phyloP scores from a whole-genome alignment of 805 yeast species.

The Wickerhamomyces tratensis region DNA sequence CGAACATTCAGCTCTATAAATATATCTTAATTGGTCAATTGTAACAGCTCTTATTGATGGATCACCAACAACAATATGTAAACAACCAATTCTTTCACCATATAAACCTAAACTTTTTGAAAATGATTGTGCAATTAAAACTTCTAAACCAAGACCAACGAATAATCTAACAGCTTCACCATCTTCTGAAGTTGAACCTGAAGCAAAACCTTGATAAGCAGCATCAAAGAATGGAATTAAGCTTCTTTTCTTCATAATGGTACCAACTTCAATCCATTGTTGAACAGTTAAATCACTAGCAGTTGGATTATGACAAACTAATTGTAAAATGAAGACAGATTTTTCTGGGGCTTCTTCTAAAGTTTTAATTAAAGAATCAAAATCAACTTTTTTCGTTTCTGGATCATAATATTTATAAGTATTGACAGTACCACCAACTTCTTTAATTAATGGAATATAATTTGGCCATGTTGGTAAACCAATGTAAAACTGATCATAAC shows the following conservation, averaged over 20 bases:
- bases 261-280: slow-evolving; percentile 63
- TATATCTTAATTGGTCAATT: slow-evolving; percentile 48
- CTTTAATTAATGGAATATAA: not conserved
- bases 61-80: slow-evolving; percentile 18
- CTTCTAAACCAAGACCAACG: slow-evolving; percentile 8
- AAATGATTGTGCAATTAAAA: slow-evolving; percentile 61
- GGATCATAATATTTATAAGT: not conserved
- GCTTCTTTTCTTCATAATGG: slow-evolving; percentile 39
- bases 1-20: slow-evolving; percentile 68
- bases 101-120: slow-evolving; percentile 81
- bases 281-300: slow-evolving; percentile 71
- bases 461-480: slow-evolving; percentile 1
- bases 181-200: slow-evolving; percentile 69
- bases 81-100: slow-evolving; percentile 77
- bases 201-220: slow-evolving; percentile 84
- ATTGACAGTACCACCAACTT: not conserved
- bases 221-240: slow-evolving; percentile 70
- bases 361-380: not conserved
- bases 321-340: slow-evolving; percentile 44
- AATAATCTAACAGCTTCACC: slow-evolving; percentile 37
- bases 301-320: slow-evolving; percentile 86
- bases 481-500: slow-evolving; percentile 24
- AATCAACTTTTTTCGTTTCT: not conserved
- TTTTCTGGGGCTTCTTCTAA: slow-evolving; percentile 1
- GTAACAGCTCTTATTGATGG: slow-evolving; percentile 37